Conservation (phyloP, 1,284 basidiomycete genomes). For the Leccinum griseonigrum region DNA sequence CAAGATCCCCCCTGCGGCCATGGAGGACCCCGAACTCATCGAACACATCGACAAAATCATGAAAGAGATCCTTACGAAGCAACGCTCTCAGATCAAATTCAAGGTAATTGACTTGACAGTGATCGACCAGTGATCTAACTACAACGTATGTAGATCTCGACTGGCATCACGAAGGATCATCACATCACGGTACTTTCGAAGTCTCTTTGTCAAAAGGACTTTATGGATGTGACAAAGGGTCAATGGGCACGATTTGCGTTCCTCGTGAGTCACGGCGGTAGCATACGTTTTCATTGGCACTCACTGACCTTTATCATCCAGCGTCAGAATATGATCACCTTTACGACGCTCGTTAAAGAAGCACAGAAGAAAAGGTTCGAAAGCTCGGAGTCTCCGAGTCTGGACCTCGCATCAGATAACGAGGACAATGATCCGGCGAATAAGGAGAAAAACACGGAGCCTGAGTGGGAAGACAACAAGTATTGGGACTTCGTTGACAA, state of each 20-base stretch:
- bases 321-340: too few relatives aligned
- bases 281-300: too few relatives aligned
- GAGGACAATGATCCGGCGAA: too few relatives aligned
- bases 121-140: neutral
- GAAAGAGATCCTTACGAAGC: slow-evolving; percentile 2
- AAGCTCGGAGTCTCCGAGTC: too few relatives aligned
- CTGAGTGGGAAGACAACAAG: too few relatives aligned
- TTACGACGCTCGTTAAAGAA: too few relatives aligned
- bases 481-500: too few relatives aligned
- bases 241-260: slow-evolving; percentile 12
- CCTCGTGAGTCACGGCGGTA: neutral
- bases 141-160: neutral
- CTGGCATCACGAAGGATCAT: neutral
- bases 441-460: too few relatives aligned
- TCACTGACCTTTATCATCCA: too few relatives aligned
- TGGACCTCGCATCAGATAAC: too few relatives aligned
- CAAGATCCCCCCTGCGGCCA: neutral
- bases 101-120: slow-evolving; percentile 3
- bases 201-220: neutral
- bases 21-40: slow-evolving; percentile 6
- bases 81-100: neutral
- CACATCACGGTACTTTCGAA: slow-evolving; percentile 4
- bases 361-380: too few relatives aligned
- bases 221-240: neutral
- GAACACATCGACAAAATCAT: slow-evolving; percentile 4